phyloP scores from a whole-genome alignment of 139 green algal genomes.

The Micractinium sp. region DNA sequence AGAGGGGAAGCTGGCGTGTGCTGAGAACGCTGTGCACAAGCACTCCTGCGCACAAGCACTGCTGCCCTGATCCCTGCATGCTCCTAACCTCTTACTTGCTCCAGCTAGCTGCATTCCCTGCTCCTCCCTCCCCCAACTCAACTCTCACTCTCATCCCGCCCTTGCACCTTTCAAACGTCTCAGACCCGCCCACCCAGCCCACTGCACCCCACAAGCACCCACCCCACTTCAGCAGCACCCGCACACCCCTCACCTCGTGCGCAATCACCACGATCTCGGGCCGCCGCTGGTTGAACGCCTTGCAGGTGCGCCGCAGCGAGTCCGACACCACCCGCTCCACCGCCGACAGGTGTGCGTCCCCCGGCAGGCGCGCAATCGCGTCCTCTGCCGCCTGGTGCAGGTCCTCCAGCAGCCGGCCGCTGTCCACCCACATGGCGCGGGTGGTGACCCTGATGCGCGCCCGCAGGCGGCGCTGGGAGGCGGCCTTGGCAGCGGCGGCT shows the following conservation, averaged over 20 bases:
- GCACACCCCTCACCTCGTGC: constrained; percentile 44
- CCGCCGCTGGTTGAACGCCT: constrained; percentile 80
- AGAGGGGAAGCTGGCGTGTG: too few relatives aligned
- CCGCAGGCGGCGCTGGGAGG: constrained; percentile 32
- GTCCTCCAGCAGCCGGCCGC: constrained; percentile 74
- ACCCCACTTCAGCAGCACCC: neutral
- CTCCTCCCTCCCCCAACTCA: neutral
- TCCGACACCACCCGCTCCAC: constrained; percentile 84
- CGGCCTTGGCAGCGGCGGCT: neutral
- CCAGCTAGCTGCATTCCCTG: too few relatives aligned
- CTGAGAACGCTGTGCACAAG: too few relatives aligned
- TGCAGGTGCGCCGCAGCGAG: constrained; percentile 61
- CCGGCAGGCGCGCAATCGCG: constrained; percentile 51
- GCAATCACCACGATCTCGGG: constrained; percentile 92
- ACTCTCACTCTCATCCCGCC: neutral
- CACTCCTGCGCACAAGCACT: too few relatives aligned
- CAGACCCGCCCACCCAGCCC: too few relatives aligned
- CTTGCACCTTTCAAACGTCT: too few relatives aligned
- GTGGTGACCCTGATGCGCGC: constrained; percentile 82
- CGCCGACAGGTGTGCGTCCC: constrained; percentile 59
- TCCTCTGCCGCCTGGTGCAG: constrained; percentile 63
- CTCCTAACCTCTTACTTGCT: too few relatives aligned
- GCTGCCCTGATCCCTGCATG: too few relatives aligned
- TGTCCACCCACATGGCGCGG: constrained; percentile 91
- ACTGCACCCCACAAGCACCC: neutral